phyloP scores from a whole-genome alignment of 768 basidiomycete genomes.

The Phanerodontia chrysosporium region DNA sequence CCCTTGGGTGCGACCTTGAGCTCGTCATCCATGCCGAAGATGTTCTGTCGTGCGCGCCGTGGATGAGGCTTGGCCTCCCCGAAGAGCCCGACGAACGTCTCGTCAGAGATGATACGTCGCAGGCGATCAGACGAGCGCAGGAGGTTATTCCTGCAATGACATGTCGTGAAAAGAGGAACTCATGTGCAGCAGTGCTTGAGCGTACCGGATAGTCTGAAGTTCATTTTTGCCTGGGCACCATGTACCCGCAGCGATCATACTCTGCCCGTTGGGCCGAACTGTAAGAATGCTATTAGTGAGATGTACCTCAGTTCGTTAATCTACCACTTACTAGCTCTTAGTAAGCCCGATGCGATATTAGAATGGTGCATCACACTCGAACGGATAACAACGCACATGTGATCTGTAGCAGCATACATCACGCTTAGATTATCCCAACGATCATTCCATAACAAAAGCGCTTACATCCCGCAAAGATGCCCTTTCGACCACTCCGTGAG shows the following conservation, averaged over 20 bases:
- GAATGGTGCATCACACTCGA: background rate
- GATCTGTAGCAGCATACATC: constrained; percentile 38
- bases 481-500: constrained; percentile 86
- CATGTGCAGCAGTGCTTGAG: background rate
- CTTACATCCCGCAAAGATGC: constrained; percentile 84
- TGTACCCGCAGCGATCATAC: constrained; percentile 71
- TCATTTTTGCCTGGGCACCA: constrained; percentile 82
- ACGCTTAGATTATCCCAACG: background rate
- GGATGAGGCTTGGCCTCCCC: constrained; percentile 62
- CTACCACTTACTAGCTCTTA: background rate
- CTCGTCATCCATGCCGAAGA: constrained; percentile 87
- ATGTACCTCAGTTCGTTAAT: background rate
- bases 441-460: constrained; percentile 12
- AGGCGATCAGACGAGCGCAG: constrained; percentile 56
- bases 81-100: constrained; percentile 73
- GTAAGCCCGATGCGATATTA: background rate
- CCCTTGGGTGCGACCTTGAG: constrained; percentile 92
- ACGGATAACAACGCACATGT: constrained; percentile 43
- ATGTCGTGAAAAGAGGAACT: background rate
- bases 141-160: constrained; percentile 50
- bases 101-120: constrained; percentile 59
- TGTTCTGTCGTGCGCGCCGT: constrained; percentile 61
- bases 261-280: constrained; percentile 61
- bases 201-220: constrained; percentile 64
- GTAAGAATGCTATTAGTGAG: constrained; percentile 12